Evolutionary conservation across 495 filamentous ascomycete species (phyloP).

Genomic region (Mycothermus thermophilus): DNA sequence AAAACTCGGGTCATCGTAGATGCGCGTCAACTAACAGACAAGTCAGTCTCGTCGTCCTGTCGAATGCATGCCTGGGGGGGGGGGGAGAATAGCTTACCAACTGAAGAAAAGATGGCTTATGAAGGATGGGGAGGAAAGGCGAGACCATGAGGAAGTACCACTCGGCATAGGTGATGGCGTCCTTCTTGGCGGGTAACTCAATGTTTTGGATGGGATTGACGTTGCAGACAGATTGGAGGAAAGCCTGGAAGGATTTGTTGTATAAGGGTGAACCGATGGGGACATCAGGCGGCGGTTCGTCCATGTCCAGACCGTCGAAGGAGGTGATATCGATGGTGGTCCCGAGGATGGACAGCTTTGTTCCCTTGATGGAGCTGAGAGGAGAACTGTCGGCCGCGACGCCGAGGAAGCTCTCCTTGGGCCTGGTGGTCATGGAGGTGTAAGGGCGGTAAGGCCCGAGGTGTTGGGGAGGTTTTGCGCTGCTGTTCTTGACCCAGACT

Average conservation of each 20-base stretch:
- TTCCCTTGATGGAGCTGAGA: slow-evolving; percentile 60
- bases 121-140: slow-evolving; percentile 57
- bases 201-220: slow-evolving; percentile 40
- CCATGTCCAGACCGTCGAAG: slow-evolving; percentile 49
- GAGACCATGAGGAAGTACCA: slow-evolving; percentile 62
- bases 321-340: slow-evolving; percentile 64
- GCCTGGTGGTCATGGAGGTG: slow-evolving; percentile 23
- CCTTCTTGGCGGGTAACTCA: slow-evolving; percentile 41
- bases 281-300: slow-evolving; percentile 39
- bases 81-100: slow-evolving; percentile 34
- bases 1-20: slow-evolving; percentile 50
- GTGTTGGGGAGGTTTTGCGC: slow-evolving; percentile 4
- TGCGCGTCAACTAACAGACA: slow-evolving; percentile 35
- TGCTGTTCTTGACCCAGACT: slow-evolving; percentile 36
- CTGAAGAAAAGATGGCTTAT: slow-evolving; percentile 54
- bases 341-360: slow-evolving; percentile 57
- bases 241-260: slow-evolving; percentile 56
- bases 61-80: not conserved
- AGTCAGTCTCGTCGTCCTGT: slow-evolving; percentile 1
- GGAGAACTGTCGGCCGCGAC: slow-evolving; percentile 51
- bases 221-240: slow-evolving; percentile 46
- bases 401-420: slow-evolving; percentile 57
- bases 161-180: slow-evolving; percentile 47
- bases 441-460: slow-evolving; percentile 14
- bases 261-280: slow-evolving; percentile 31